Evolutionary conservation across 2,329 filamentous ascomycete genomes (phyloP), one percentile per base, ranked within the genome.

Genomic region (Pyrenophora graminea): DNA sequence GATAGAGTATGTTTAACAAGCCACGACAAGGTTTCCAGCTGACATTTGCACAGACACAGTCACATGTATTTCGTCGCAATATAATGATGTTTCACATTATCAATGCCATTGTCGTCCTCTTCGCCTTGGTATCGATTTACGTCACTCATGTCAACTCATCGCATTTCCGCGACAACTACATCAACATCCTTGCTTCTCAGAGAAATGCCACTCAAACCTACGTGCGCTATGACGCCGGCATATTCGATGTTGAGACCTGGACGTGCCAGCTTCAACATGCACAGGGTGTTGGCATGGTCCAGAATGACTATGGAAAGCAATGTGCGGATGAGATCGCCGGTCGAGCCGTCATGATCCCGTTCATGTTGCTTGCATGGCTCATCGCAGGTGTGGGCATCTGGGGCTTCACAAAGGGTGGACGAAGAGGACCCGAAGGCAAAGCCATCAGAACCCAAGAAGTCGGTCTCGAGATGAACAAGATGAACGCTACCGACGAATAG

Each of bases 231-330:
- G 63, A 68, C 52, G 53, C 59, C 27, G 70, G 70, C 38, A 67
- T 54, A 19, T 73, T 73, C 42, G 70, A 73, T 27, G 62, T 73
- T 10, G 70, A 72, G 45, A 71, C 68, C 1, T 73, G 70, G 69
- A 53, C 61, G 8, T 73, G 69, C 47, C 66, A 70, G 17, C 58
- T 71, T 8, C 60, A 64, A 51, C 40, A 41, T 4, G 58, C 62
- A 0, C 21, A 39, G 1, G 64, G 64, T 8, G 66, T 64, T 0
- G 46, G 36, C 12, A 67, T 68, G 49, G 70, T 68, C 2, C 51
- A 44, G 25, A 56, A 62, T 4, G 68, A 71, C 21, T 72, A 72
- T 27, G 40, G 32, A 6, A 56, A 41, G 15, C 70, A 72, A 48
- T 73, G 70, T 33, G 19, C 41, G 2, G 49, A 68, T 19, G 69